phyloP scores from a whole-genome alignment of 2,329 filamentous ascomycete species.

The Ascosphaera apis region DNA sequence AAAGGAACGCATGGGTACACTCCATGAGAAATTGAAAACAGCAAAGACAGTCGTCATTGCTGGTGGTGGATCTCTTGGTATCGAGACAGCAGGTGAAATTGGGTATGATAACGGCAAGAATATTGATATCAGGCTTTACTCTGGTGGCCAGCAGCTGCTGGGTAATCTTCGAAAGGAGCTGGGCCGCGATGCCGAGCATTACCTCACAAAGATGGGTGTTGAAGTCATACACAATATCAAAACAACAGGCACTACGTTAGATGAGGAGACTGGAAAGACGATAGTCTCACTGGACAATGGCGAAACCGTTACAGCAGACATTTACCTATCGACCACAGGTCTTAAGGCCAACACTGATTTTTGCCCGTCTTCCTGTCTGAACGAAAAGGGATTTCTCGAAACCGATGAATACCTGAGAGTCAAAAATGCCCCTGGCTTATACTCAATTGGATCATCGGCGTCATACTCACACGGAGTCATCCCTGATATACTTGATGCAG shows the following conservation, averaged over 20 bases:
- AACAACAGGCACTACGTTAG: slow-evolving; percentile 15
- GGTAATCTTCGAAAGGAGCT: slow-evolving; percentile 11
- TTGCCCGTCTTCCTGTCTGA: slow-evolving; percentile 12
- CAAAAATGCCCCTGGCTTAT: slow-evolving; percentile 17
- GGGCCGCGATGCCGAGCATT: slow-evolving; percentile 19
- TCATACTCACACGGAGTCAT: slow-evolving; percentile 20
- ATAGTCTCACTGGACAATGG: slow-evolving; percentile 20
- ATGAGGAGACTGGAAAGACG: slow-evolving; percentile 9
- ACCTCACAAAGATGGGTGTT: slow-evolving; percentile 25
- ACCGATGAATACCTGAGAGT: slow-evolving; percentile 19
- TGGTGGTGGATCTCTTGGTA: slow-evolving; percentile 22
- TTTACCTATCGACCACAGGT: slow-evolving; percentile 27
- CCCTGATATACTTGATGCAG: slow-evolving; percentile 18
- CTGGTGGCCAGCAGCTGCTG: slow-evolving; percentile 7
- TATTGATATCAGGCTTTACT: neutral
- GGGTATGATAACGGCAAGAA: slow-evolving; percentile 13
- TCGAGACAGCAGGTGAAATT: slow-evolving; percentile 28
- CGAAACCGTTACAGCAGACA: slow-evolving; percentile 17
- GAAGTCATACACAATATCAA: slow-evolving; percentile 20
- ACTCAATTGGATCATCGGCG: slow-evolving; percentile 25
- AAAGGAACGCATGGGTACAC: slow-evolving; percentile 14
- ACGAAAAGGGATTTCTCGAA: slow-evolving; percentile 16
- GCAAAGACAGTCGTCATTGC: slow-evolving; percentile 23
- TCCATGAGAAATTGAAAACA: slow-evolving; percentile 18
- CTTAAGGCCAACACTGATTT: slow-evolving; percentile 21